phyloP scores from a whole-genome alignment of 495 filamentous ascomycete species.

The Thermochaetoides thermophila region DNA sequence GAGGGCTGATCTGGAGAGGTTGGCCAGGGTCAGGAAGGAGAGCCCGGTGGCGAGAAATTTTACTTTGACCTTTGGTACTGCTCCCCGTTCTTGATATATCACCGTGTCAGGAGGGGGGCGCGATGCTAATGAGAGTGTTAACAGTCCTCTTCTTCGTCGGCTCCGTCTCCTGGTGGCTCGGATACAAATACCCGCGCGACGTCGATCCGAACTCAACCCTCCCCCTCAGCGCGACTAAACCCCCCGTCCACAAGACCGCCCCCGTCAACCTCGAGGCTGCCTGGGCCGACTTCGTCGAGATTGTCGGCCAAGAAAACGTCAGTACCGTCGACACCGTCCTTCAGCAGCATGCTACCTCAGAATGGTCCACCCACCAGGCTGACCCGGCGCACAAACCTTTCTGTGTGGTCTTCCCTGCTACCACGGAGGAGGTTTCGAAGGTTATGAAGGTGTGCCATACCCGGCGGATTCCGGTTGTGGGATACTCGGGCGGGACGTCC shows the following conservation, averaged over 20 bases:
- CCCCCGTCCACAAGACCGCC: conserved; percentile 55
- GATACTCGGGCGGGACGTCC: conserved; percentile 61
- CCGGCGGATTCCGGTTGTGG: conserved; percentile 57
- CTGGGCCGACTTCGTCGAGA: conserved; percentile 77
- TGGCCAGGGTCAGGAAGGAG: conserved; percentile 38
- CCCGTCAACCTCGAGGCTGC: conserved; percentile 74
- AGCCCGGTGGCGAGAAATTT: conserved; percentile 40
- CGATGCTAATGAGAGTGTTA: too few relatives aligned
- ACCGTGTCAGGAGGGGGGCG: too few relatives aligned
- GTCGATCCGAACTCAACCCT: conserved; percentile 57
- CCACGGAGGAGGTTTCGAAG: conserved; percentile 52
- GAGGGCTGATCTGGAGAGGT: conserved; percentile 50
- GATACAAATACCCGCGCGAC: conserved; percentile 43
- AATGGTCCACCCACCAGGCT: conserved; percentile 71
- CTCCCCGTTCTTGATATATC: background rate
- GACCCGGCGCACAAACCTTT: conserved; percentile 35
- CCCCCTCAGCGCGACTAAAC: conserved; percentile 42
- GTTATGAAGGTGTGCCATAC: conserved; percentile 65
- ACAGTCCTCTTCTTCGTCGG: conserved; percentile 45
- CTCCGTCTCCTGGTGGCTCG: conserved; percentile 54
- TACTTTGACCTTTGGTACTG: conserved; percentile 48
- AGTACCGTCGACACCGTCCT: conserved; percentile 57
- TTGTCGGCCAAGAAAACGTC: conserved; percentile 76
- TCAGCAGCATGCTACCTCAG: conserved; percentile 59
- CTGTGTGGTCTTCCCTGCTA: conserved; percentile 48